Conservation (phyloP, 1,284 basidiomycete species). For the Phlebopus sp. region DNA sequence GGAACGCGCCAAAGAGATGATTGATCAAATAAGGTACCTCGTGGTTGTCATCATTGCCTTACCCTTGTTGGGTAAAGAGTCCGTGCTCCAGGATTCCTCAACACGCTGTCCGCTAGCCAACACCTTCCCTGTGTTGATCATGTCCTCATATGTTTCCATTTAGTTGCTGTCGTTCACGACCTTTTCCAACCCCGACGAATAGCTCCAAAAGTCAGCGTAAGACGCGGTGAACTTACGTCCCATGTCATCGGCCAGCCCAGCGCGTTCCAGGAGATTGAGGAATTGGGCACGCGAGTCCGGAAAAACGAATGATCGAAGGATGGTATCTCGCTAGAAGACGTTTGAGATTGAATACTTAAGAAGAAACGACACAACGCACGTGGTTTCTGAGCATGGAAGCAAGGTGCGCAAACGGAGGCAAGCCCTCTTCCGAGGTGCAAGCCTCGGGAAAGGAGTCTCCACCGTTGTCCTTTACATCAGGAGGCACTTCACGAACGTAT, state of each 20-base stretch:
- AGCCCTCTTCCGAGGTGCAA: slow-evolving; percentile 10
- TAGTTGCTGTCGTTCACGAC: neutral
- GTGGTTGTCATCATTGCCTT: no score
- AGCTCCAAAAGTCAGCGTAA: slow-evolving; percentile 56
- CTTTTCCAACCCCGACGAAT: slow-evolving; percentile 27
- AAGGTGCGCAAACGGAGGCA: slow-evolving; percentile 44
- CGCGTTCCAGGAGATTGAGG: slow-evolving; percentile 46
- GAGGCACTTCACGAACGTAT: slow-evolving; percentile 1
- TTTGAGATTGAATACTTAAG: slow-evolving; percentile 6
- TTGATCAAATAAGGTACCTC: no score
- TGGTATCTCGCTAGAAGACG: slow-evolving; percentile 44
- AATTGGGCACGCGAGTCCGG: slow-evolving; percentile 70
- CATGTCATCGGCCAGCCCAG: slow-evolving; percentile 39
- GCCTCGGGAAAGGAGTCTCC: slow-evolving; percentile 39
- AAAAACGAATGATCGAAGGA: slow-evolving; percentile 61
- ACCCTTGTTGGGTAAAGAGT: no score
- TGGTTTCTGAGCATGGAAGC: slow-evolving; percentile 51
- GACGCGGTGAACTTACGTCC: slow-evolving; percentile 30
- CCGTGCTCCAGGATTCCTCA: neutral
- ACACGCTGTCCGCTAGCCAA: neutral
- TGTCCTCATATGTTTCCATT: neutral
- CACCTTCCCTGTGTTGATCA: no score
- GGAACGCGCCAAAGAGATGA: no score
- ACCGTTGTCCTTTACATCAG: slow-evolving; percentile 29
- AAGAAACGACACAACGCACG: slow-evolving; percentile 42